Evolutionary conservation across 176 grass and related monocot genomes (phyloP).

Genomic region (Dendrocalamus sinicus): DNA sequence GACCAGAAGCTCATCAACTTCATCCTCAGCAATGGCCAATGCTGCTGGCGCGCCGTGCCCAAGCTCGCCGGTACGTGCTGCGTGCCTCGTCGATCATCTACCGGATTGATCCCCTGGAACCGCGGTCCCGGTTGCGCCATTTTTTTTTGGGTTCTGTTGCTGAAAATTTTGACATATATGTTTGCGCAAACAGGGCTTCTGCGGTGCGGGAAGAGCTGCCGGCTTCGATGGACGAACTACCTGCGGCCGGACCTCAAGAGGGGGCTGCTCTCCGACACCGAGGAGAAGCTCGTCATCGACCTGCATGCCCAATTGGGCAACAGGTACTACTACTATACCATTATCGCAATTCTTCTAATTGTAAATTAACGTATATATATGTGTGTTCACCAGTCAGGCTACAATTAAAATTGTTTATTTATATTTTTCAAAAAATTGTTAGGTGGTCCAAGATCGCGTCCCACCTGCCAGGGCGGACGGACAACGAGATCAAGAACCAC

Average conservation of each 20-base stretch:
- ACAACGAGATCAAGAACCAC: constrained; percentile 93
- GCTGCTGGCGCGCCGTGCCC: constrained; percentile 81
- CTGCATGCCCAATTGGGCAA: constrained; percentile 67
- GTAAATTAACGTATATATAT: background rate
- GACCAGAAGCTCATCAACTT: constrained; percentile 77
- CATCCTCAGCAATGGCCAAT: constrained; percentile 68
- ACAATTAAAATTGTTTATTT: background rate
- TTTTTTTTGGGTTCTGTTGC: background rate
- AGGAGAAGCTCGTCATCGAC: constrained; percentile 65
- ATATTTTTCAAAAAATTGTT: background rate
- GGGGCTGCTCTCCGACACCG: constrained; percentile 58
- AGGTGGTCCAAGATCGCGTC: constrained; percentile 84
- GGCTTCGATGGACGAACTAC: constrained; percentile 71
- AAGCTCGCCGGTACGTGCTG: constrained; percentile 67
- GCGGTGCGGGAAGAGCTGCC: constrained; percentile 78
- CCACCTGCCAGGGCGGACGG: constrained; percentile 60
- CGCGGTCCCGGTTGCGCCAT: too few species aligned
- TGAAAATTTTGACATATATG: background rate
- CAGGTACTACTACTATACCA: constrained; percentile 32
- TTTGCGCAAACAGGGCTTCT: constrained; percentile 46
- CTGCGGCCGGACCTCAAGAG: constrained; percentile 62
- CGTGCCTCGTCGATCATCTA: background rate
- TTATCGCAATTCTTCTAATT: background rate
- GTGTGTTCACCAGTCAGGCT: background rate
- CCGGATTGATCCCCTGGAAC: background rate